A percentile compares a stretch with the other conserved stretches of the same genome.
phyloP scores from a whole-genome alignment of 169 alveolate genomes.

The Cryptosporidium ubiquitum region DNA sequence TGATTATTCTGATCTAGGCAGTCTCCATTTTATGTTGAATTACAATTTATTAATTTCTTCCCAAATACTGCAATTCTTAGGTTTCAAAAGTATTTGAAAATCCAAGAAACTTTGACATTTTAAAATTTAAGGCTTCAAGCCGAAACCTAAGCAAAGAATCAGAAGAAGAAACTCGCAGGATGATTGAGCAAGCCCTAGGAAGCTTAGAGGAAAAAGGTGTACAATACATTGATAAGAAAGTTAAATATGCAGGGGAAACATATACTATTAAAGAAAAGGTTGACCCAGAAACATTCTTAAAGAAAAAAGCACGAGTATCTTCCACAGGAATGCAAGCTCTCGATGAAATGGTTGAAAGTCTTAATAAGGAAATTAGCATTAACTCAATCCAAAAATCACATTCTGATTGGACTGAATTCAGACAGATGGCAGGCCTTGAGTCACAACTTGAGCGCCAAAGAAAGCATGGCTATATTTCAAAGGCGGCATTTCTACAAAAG shows the following conservation, averaged over 20 bases:
- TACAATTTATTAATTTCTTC: not conserved
- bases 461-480: constrained; percentile 65
- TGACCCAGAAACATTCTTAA: not conserved
- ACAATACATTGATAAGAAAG: constrained; percentile 32
- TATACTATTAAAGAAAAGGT: constrained; percentile 32
- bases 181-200: constrained; percentile 40
- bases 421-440: constrained; percentile 67
- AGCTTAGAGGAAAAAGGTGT: constrained; percentile 11
- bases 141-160: constrained; percentile 8
- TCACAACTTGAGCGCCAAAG: constrained; percentile 68
- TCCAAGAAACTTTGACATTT: constrained; percentile 43
- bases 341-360: constrained; percentile 15
- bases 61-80: not conserved
- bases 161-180: constrained; percentile 15
- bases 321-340: constrained; percentile 26
- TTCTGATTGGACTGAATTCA: constrained; percentile 67
- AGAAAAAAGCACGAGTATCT: not conserved
- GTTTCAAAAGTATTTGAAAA: constrained; percentile 37
- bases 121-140: constrained; percentile 22
- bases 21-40: not conserved
- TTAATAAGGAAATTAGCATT: not conserved
- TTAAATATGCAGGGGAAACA: constrained; percentile 67
- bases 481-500: constrained; percentile 66
- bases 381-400: constrained; percentile 70
- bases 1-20: not conserved